These are phyloP conservation scores for Thalassiosira profunda DNA, from an alignment of 108 stramenopile species.

Conservation along the genomic window DNA sequence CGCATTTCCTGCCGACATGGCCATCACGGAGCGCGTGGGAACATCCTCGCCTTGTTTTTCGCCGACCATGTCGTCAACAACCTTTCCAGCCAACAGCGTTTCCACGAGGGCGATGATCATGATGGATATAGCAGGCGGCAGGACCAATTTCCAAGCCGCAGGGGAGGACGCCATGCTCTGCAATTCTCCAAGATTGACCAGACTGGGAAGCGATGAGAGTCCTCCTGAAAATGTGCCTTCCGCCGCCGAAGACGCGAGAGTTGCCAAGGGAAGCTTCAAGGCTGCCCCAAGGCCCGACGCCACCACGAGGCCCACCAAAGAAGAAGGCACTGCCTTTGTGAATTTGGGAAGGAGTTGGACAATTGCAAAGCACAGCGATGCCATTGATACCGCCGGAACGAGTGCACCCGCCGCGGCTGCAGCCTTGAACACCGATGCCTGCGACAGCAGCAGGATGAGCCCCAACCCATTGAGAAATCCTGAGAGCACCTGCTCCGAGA, in stretches of 20 bases:
- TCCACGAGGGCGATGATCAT: slow-evolving; percentile 49
- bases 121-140: slow-evolving; percentile 43
- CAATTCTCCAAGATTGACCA: slow-evolving; percentile 16
- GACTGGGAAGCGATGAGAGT: slow-evolving; percentile 19
- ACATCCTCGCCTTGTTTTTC: slow-evolving; percentile 12
- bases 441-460: slow-evolving; percentile 30
- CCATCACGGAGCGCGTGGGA: slow-evolving; percentile 32
- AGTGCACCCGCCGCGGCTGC: slow-evolving; percentile 18
- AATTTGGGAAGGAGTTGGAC: slow-evolving; percentile 25
- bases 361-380: slow-evolving; percentile 37
- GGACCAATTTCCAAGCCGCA: slow-evolving; percentile 15
- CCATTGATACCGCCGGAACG: slow-evolving; percentile 12
- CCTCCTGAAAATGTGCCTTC: slow-evolving; percentile 44
- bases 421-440: slow-evolving; percentile 25
- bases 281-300: slow-evolving; percentile 21
- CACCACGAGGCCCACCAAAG: slow-evolving; percentile 45
- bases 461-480: slow-evolving; percentile 53
- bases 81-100: slow-evolving; percentile 39
- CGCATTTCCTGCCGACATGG: slow-evolving; percentile 34
- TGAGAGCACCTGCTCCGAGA: slow-evolving; percentile 44
- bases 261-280: slow-evolving; percentile 32
- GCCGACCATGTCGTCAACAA: slow-evolving; percentile 40
- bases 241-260: slow-evolving; percentile 17
- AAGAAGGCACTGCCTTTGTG: slow-evolving; percentile 33
- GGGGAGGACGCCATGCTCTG: slow-evolving; percentile 6